Evolutionary conservation across 192 early-diverging fungal species (phyloP).

Genomic region (Bifiguratus adelaidae): DNA sequence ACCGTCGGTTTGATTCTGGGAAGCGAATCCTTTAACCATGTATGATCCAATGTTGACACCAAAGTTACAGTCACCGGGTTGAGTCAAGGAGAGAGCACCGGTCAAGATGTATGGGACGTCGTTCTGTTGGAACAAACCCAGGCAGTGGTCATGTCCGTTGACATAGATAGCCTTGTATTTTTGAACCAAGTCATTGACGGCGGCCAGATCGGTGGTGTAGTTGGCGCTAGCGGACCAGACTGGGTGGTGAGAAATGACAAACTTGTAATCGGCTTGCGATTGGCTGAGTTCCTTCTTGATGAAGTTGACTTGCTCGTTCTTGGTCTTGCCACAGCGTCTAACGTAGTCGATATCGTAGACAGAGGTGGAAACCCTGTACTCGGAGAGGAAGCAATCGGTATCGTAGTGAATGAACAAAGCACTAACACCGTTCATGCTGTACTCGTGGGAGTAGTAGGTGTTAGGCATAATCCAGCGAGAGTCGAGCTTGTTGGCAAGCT

Average conservation of each 20-base stretch:
- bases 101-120: constrained; percentile 6
- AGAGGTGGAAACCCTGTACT: neutral
- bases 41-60: constrained; percentile 2
- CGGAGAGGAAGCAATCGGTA: constrained; percentile 3
- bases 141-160: constrained; percentile 6
- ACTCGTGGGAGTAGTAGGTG: constrained; percentile 4
- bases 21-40: constrained; percentile 1
- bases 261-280: constrained; percentile 3
- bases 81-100: constrained; percentile 1
- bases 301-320: constrained; percentile 4
- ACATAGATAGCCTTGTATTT: constrained; percentile 6
- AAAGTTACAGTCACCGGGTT: constrained; percentile 8
- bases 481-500: constrained; percentile 6
- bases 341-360: constrained; percentile 3
- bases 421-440: constrained; percentile 1
- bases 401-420: constrained; percentile 8
- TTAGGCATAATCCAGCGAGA: constrained; percentile 5
- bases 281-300: neutral
- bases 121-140: constrained; percentile 6
- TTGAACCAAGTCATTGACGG: constrained; percentile 2
- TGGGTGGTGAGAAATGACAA: constrained; percentile 3
- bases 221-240: constrained; percentile 4
- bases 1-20: neutral
- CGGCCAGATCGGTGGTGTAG: constrained; percentile 6
- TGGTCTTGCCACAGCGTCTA: neutral